Evolutionary conservation across 192 early-diverging fungal species (phyloP), one percentile per base, ranked within the genome.

Genomic region (Coemansia sp.): DNA sequence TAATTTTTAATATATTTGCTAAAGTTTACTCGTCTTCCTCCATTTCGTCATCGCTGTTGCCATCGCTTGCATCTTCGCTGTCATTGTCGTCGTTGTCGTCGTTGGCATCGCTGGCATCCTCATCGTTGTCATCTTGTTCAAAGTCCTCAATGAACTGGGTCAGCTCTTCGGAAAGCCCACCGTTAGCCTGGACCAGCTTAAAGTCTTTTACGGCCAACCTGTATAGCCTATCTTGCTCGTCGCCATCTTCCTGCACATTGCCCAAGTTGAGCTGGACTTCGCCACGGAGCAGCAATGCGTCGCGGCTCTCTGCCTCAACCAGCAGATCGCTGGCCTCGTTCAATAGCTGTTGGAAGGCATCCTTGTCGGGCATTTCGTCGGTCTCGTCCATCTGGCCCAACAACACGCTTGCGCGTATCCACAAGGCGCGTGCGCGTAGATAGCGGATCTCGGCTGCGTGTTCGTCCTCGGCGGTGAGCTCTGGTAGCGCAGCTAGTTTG

Each of bases 101-200:
- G 11, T 64, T 25, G 12, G 48, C 42, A 29, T 50, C 34, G 29
- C 44, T 17, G 12, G 44, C 53, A 17, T 32, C 62, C n/a, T 55
- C 67, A 17, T 48, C 58, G 7, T 17, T 15, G 39, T 55, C 51
- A 9, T 68, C 34, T n/a, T 57, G n/a, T 15, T 75, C 76, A 67
- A 83, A 79, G 62, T 84, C 77, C 32, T 76, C 71, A 17, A 79
- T 70, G 46, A 84, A 76, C 74, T 76, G 77, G 5, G 45, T 65
- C 67, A 79, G 76, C 51, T 76, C 67, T 31, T 84, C 82, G 5
- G 82, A 77, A 12, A 84, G 42, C 45, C 70, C 70, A 48, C 75
- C 74, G 41, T 60, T 46, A 0, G 42, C 67, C 55, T 80, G 66
- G 5, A 68, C 77, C 39, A 32, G 50, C 25, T 67, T 68, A 48